Evolutionary conservation across 2,329 filamentous ascomycete genomes (phyloP), one percentile per base, ranked within the genome.

Genomic region (Macroventuria anomochaeta): DNA sequence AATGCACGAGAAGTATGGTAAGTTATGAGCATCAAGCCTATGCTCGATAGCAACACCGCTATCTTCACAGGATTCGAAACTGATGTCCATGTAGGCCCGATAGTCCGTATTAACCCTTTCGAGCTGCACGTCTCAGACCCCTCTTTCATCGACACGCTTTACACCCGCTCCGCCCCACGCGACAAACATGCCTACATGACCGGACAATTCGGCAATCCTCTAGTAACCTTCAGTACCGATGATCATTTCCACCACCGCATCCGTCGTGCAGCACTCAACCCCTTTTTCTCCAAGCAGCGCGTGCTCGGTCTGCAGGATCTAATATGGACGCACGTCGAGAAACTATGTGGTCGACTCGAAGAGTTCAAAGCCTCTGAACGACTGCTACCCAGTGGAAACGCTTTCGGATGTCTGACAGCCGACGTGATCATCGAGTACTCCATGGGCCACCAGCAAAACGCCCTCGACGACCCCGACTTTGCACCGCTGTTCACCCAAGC

Each of bases 1-100:
- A 20, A 60, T 74, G 61, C 71, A 74, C 39, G 23, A 64, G 23
- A 44, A 59, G 52, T 73, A 72, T 49, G 67, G 67, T 68, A 58
- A 7, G 54, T 47, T 2, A 21, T 13, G 29, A 12, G 13, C 12
- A 15, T 15, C 15, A 18, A 23, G 17, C n/a, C n/a, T n/a, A n/a
- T n/a, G n/a, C n/a, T n/a, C n/a, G n/a, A n/a, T n/a, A n/a, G n/a
- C n/a, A n/a, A n/a, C n/a, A n/a, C n/a, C n/a, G n/a, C n/a, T n/a
- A n/a, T n/a, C n/a, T n/a, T n/a, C n/a, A n/a, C n/a, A n/a, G n/a
- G n/a, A n/a, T n/a, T n/a, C n/a, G n/a, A 25, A 38, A 12, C 37
- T 40, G 37, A 29, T 12, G 17, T 26, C 37, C 8, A 33, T 18
- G 17, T 15, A 70, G 67, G 68, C 5, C 67, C 68, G 1, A 71